Percentiles rank a stretch among this genome's conserved stretches.
These are phyloP conservation scores for Aspergillus carlsbadensis DNA, from an alignment of 495 filamentous ascomycete genomes.

Conservation along the genomic window DNA sequence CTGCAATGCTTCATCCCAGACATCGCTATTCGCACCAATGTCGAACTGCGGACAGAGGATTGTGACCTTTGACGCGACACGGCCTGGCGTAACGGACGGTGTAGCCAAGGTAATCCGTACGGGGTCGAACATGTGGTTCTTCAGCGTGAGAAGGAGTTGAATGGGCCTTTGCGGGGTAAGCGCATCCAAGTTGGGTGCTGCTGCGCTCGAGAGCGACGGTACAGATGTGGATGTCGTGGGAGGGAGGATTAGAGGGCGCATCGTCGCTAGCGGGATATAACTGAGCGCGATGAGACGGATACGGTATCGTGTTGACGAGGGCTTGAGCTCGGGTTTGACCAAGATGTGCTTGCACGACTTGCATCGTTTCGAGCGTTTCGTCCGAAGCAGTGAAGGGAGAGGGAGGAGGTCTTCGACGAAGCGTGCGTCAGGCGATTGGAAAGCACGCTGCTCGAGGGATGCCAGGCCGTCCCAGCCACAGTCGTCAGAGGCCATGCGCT, in stretches of 20 bases:
- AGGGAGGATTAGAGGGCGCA: slow-evolving; percentile 55
- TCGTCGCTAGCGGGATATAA: slow-evolving; percentile 78
- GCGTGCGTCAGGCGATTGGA: slow-evolving; percentile 47
- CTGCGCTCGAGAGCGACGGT: slow-evolving; percentile 9
- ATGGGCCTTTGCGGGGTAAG: slow-evolving; percentile 67
- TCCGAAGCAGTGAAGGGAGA: slow-evolving; percentile 75
- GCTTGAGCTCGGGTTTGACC: slow-evolving; percentile 89
- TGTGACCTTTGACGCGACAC: slow-evolving; percentile 75
- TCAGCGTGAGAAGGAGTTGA: slow-evolving; percentile 84
- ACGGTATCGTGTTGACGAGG: slow-evolving; percentile 78
- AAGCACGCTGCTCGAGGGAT: slow-evolving; percentile 50
- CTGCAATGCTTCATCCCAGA: slow-evolving; percentile 87
- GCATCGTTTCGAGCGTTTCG: slow-evolving; percentile 92
- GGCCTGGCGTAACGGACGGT: slow-evolving; percentile 74
- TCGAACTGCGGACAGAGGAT: slow-evolving; percentile 94
- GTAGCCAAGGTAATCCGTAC: slow-evolving; percentile 86
- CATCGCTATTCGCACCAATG: slow-evolving; percentile 90
- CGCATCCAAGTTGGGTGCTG: slow-evolving; percentile 39
- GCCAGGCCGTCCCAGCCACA: slow-evolving; percentile 56
- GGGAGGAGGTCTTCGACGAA: slow-evolving; percentile 73
- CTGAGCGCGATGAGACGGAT: slow-evolving; percentile 86
- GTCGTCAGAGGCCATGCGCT: slow-evolving; percentile 41
- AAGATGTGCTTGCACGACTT: slow-evolving; percentile 91
- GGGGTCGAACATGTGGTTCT: slow-evolving; percentile 90
- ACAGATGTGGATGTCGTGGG: slow-evolving; percentile 23